Base-by-base conservation (phyloP, 2,329 filamentous ascomycete species). In the Penicillium sclerotigenum region DNA sequence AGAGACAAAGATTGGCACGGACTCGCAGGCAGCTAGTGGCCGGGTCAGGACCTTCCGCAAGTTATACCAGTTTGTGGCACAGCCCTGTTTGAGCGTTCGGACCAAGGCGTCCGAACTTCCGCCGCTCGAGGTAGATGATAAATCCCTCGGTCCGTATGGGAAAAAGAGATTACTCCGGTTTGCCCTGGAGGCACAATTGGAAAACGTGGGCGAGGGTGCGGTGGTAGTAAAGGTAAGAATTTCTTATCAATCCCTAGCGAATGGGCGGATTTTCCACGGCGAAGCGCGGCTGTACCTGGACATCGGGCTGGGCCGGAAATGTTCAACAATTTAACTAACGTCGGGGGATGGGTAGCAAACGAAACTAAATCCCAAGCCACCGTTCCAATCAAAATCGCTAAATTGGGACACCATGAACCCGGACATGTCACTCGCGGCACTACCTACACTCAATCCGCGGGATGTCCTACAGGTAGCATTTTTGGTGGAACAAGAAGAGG, bases 61-160 rank as follows among this genome's bases (percentile, higher is more conserved):
- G 77, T 78, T 99, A 58, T 99, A 97, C 73, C 94, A 97, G 73
- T 99, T 99, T 70, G 87, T 95, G 53, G 94, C 92, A 70, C 93
- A 96, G 77, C 86, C 90, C 37, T 89, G 91, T 58, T 79, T 99
- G 63, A 90, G 92, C 60, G 93, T 99, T 57, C 82, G 93, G 60
- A 97, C 93, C 0, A 99, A 97, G 73, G 84, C 91, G 3, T 89
- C 89, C 4, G 81, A 86, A 49, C 69, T 90, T 54, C 69, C 80
- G 40, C 72, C 77, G 3, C 65, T 75, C 11, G 75, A 71, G 48
- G 75, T 77, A 20, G 73, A 77, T n/a, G 76, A 78, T 53, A 76
- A 77, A 53, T 69, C 72, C 16, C 59, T 77, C 5, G 75, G 75
- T 0, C 77, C 77, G 29, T 77, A 78, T 62, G 75, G 75, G 28